Conservation (phyloP, 2,329 filamentous ascomycete species). For the Botrytis sinoallii region DNA sequence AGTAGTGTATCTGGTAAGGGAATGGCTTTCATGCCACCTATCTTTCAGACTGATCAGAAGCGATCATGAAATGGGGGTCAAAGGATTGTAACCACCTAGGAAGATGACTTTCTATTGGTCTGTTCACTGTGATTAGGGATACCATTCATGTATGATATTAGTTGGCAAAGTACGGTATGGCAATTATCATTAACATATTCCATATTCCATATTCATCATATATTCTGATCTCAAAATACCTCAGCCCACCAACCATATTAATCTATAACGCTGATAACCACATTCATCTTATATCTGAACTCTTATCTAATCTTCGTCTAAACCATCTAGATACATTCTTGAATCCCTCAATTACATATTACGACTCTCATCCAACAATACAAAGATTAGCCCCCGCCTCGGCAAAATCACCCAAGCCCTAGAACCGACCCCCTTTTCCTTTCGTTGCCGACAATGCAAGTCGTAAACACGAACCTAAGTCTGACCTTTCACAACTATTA, state of each 20-base stretch:
- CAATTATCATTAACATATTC: not conserved
- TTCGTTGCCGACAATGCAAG: not conserved
- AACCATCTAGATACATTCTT: not conserved
- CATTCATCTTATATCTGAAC: not conserved
- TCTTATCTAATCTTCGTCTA: not conserved
- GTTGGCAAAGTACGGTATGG: not conserved
- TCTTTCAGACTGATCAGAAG: constrained; percentile 33
- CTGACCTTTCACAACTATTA: not conserved
- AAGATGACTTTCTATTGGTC: not conserved
- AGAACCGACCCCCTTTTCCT: not conserved
- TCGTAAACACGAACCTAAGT: not conserved
- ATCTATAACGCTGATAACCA: not conserved
- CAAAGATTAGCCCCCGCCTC: not conserved
- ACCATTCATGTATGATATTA: constrained; percentile 6
- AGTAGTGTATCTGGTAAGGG: constrained; percentile 33
- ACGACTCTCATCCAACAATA: not conserved
- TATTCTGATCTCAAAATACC: not conserved
- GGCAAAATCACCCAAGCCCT: not conserved
- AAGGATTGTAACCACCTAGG: not conserved
- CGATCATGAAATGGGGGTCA: not conserved
- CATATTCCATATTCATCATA: not conserved
- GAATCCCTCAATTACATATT: not conserved
- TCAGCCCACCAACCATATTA: not conserved
- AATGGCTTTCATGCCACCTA: constrained; percentile 40
- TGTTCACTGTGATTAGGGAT: not conserved